Evolutionary conservation across 768 basidiomycete genomes (phyloP), one percentile per base, ranked within the genome.

Genomic region (Botryobasidium botryosum): DNA sequence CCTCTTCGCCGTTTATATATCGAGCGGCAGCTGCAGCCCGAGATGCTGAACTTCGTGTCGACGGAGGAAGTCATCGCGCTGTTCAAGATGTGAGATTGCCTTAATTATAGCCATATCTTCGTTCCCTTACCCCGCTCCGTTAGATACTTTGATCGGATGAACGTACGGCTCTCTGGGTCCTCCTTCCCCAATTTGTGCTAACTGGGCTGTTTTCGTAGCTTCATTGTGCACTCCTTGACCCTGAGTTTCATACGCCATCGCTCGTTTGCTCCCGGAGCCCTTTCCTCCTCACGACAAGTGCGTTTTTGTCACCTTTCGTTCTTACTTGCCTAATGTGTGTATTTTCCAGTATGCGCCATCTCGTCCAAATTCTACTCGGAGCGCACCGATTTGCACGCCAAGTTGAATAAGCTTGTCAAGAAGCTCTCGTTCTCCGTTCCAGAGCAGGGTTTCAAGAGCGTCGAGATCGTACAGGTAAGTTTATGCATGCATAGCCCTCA

Each of bases 191-290:
- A 26, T 26, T 39, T 23, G 12, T 40, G 46, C 48, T 48, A 46
- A 37, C 46, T 35, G 58, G 46, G 52, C 43, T 51, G 37, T 20
- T 35, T 40, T 33, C 23, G 35, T 50, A 87, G 81, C 72, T 74
- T 62, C 85, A 87, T 51, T 76, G 77, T 45, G 78, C 79, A 44
- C 63, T 96, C 39, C 63, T 99, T 40, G 86, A 92, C 53, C 71
- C 72, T 33, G 74, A 81, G 40, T 90, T 92, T 61, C 94, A 97
- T 60, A 94, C 92, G 0, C 90, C 92, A 1, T 75, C 86, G 3
- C 71, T 94, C 29, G 85, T 96, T 13, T 91, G 91, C 56, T 87
- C 85, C 23, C 77, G 94, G 20, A 90, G 85, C 29, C 92, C 92
- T 0, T 96, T 99, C 63, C 63, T 99, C 38, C 70, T 97, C 45